A percentile compares a stretch with the other conserved stretches of the same genome.
Evolutionary conservation across 2,329 filamentous ascomycete species (phyloP).

Genomic region (Paecilomyces variotii): DNA sequence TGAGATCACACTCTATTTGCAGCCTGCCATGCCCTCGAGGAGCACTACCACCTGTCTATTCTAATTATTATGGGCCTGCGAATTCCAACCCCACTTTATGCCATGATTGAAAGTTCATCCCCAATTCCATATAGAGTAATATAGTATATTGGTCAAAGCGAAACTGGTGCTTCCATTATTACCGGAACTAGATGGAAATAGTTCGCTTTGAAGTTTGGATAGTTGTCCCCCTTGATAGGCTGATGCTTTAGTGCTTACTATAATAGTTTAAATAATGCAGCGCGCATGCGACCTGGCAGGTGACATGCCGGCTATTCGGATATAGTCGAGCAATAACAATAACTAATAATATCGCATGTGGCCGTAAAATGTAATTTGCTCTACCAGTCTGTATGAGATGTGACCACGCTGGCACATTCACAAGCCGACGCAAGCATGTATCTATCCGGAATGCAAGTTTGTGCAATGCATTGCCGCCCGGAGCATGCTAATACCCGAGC

Average conservation of each 20-base stretch:
- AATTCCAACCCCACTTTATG: too few species aligned
- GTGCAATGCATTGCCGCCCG: not conserved
- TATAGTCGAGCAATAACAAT: not conserved
- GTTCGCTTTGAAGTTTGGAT: too few species aligned
- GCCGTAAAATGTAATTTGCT: not conserved
- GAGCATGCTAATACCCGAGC: not conserved
- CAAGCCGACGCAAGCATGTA: not conserved
- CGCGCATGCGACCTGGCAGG: not conserved
- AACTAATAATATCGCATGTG: not conserved
- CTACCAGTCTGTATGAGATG: not conserved
- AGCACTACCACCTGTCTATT: not conserved
- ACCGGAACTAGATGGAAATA: too few species aligned
- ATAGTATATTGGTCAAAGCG: too few species aligned
- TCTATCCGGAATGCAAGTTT: not conserved
- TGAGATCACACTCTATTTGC: not conserved
- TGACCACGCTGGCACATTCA: not conserved
- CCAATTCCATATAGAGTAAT: too few species aligned
- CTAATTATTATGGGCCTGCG: too few species aligned
- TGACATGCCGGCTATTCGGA: not conserved
- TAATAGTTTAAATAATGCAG: not conserved
- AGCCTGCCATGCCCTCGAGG: not conserved
- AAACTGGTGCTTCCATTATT: not conserved
- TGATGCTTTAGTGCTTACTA: not conserved
- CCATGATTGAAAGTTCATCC: too few species aligned
- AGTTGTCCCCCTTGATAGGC: not conserved